Percentiles rank a stretch among this genome's conserved stretches.
phyloP scores from a whole-genome alignment of 176 grass and related monocot genomes.

The bread wheat (Triticum aestivum) region IWGSC_CS_RefSeq_v2.1 NC_057799.1:242919428-242919927 shows the following conservation, averaged over 20 bases:
- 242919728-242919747: too few relatives aligned
- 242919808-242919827: too few relatives aligned
- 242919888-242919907: too few relatives aligned
- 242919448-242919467: constrained; percentile 31
- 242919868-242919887: too few relatives aligned
- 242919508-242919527: background rate
- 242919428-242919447: constrained; percentile 49
- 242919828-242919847: constrained; percentile 22
- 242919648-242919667: constrained; percentile 40
- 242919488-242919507: constrained; percentile 24
- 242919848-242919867: too few relatives aligned
- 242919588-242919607: constrained; percentile 75
- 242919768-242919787: too few relatives aligned
- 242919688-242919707: constrained; percentile 57
- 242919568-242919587: constrained; percentile 62
- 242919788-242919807: too few relatives aligned
- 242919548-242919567: constrained; percentile 33
- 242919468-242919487: constrained; percentile 16
- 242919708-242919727: too few relatives aligned
- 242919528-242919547: background rate
- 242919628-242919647: constrained; percentile 56
- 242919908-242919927: too few relatives aligned
- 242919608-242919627: constrained; percentile 57
- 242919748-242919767: too few relatives aligned
- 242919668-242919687: constrained; percentile 44